Evolutionary conservation across 202 grass and related monocot genomes (phyloP).

Genomic region (Schoenoplectus tabernaemontani): DNA sequence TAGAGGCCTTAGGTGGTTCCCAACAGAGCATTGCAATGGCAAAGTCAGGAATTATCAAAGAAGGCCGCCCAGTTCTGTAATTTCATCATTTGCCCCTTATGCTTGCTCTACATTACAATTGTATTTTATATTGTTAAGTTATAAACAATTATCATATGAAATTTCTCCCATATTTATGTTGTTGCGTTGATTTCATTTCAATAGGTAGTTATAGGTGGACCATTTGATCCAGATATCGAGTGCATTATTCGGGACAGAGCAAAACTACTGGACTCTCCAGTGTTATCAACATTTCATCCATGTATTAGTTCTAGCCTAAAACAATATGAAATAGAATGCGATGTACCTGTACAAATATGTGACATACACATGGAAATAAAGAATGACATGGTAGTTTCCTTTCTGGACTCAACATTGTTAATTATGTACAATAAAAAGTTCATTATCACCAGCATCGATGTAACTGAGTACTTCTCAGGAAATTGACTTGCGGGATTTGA

Average conservation of each 20-base stretch:
- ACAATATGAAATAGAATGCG: constrained; percentile 40
- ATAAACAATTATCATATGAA: background rate
- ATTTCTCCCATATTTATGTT: background rate
- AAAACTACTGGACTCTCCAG: constrained; percentile 43
- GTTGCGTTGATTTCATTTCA: background rate
- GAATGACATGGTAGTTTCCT: constrained; percentile 9
- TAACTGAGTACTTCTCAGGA: constrained; percentile 33
- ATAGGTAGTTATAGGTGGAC: constrained; percentile 79
- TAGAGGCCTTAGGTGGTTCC: constrained; percentile 83
- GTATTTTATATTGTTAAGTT: background rate
- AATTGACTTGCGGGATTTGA: constrained; percentile 41
- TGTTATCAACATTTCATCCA: constrained; percentile 56
- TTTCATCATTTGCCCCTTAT: constrained; percentile 4
- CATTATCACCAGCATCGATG: background rate
- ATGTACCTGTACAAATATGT: constrained; percentile 47
- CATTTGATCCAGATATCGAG: constrained; percentile 47
- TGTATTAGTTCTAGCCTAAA: constrained; percentile 37
- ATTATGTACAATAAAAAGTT: background rate
- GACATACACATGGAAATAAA: constrained; percentile 41
- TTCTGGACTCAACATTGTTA: background rate
- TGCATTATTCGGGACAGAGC: constrained; percentile 61
- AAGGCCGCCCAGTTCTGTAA: constrained; percentile 69
- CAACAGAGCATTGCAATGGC: constrained; percentile 75
- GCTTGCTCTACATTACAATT: background rate
- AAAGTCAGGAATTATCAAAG: constrained; percentile 94